These are phyloP conservation scores for Clonostachys chloroleuca DNA, from an alignment of 2,329 filamentous ascomycete genomes.

Conservation along the genomic window DNA sequence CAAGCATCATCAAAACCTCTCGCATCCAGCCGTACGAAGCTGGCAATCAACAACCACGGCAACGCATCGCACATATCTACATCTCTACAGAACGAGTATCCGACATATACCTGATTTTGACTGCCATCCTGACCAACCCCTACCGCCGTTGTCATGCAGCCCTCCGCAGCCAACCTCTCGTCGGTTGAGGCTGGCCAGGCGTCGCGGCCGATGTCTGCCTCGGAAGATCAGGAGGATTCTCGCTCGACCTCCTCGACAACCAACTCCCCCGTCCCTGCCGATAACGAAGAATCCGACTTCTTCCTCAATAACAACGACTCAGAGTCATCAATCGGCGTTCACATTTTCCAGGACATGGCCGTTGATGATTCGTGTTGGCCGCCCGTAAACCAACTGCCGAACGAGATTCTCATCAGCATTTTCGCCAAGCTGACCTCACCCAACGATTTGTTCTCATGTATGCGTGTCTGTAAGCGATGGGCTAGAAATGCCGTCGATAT, in stretches of 20 bases:
- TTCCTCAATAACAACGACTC: slow-evolving; percentile 89
- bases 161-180: slow-evolving; percentile 1
- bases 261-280: slow-evolving; percentile 69
- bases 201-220: slow-evolving; percentile 1
- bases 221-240: slow-evolving; percentile 44
- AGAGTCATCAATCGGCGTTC: slow-evolving; percentile 81
- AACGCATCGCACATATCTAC: background rate
- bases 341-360: slow-evolving; percentile 71
- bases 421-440: slow-evolving; percentile 79
- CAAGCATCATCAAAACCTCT: no score
- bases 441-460: slow-evolving; percentile 76
- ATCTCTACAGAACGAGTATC: background rate
- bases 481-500: slow-evolving; percentile 87
- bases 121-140: slow-evolving; percentile 4
- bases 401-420: slow-evolving; percentile 90
- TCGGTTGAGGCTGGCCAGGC: no score
- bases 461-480: slow-evolving; percentile 95
- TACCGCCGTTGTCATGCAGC: background rate
- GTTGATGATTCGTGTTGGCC: slow-evolving; percentile 65
- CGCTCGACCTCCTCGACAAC: slow-evolving; percentile 63
- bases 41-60: no score
- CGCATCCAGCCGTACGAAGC: no score
- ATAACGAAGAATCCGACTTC: slow-evolving; percentile 92
- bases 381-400: slow-evolving; percentile 82
- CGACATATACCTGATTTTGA: background rate